Evolutionary conservation across 2,329 filamentous ascomycete species (phyloP).

Genomic region (Colletotrichum sidae): DNA sequence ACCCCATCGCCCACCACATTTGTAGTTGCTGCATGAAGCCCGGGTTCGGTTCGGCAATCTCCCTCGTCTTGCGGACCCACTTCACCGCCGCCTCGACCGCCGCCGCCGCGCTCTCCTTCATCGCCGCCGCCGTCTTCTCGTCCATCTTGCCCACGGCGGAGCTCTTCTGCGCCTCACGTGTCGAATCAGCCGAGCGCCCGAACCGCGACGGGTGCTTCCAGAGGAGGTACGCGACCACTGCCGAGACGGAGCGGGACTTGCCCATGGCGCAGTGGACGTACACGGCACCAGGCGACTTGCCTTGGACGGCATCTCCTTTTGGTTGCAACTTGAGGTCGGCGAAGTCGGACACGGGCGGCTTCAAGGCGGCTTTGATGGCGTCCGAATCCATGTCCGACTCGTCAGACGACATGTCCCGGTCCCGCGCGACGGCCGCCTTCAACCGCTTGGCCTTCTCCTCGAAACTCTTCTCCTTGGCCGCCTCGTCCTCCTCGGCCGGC

Average conservation of each 20-base stretch:
- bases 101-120: slow-evolving; percentile 51
- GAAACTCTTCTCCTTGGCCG: slow-evolving; percentile 4
- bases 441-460: slow-evolving; percentile 27
- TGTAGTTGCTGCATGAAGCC: slow-evolving; percentile 92
- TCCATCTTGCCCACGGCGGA: slow-evolving; percentile 34
- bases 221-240: slow-evolving; percentile 87
- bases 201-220: slow-evolving; percentile 70
- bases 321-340: slow-evolving; percentile 20
- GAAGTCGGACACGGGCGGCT: slow-evolving; percentile 15
- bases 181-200: slow-evolving; percentile 55
- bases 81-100: slow-evolving; percentile 73
- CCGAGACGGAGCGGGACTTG: slow-evolving; percentile 90
- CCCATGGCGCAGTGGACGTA: slow-evolving; percentile 88
- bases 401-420: slow-evolving; percentile 2
- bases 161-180: slow-evolving; percentile 40
- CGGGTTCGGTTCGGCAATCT: slow-evolving; percentile 87
- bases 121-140: slow-evolving; percentile 37
- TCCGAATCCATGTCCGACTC: slow-evolving; percentile 20
- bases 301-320: slow-evolving; percentile 35
- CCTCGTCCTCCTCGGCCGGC: background rate
- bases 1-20: slow-evolving; percentile 89
- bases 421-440: slow-evolving; percentile 20
- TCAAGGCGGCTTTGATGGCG: slow-evolving; percentile 9
- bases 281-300: slow-evolving; percentile 53
- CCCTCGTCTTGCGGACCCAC: slow-evolving; percentile 76